phyloP scores from a whole-genome alignment of 768 basidiomycete species.

The Tulasnella calospora region DNA sequence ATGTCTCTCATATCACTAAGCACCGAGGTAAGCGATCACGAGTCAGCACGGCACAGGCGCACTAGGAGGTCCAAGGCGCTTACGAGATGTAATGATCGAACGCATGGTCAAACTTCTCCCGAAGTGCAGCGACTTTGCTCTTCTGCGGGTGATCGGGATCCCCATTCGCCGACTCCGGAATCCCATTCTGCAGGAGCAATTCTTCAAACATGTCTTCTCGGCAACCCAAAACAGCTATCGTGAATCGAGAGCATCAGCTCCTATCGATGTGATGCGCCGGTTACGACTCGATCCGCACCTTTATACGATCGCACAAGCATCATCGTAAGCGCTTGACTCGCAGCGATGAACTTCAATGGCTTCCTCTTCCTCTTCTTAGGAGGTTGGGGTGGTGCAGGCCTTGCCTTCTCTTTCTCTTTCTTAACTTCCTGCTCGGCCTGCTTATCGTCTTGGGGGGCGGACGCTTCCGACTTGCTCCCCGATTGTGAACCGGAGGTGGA shows the following conservation, averaged over 20 bases:
- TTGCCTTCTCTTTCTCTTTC: not conserved
- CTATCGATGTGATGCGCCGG: not conserved
- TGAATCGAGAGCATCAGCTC: not conserved
- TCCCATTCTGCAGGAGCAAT: conserved; percentile 4
- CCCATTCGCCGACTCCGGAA: not conserved
- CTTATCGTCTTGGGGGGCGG: not conserved
- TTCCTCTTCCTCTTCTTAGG: conserved; percentile 8
- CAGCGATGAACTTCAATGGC: conserved; percentile 6
- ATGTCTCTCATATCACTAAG: conserved; percentile 16
- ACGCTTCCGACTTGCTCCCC: not conserved
- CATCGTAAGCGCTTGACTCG: conserved; percentile 13
- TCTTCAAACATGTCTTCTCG: conserved; percentile 22
- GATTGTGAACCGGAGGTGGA: not conserved
- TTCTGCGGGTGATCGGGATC: not conserved
- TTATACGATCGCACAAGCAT: conserved; percentile 6
- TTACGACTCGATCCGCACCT: not conserved
- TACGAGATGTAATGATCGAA: conserved; percentile 24
- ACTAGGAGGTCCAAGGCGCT: not conserved
- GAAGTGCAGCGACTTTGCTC: not conserved
- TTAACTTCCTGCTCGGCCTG: not conserved
- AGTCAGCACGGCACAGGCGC: not conserved
- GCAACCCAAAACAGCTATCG: conserved; percentile 5
- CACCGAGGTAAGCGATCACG: not conserved
- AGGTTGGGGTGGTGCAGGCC: not conserved
- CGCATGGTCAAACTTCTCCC: conserved; percentile 18